Percentiles rank a stretch among this genome's conserved stretches.
These are phyloP conservation scores for Mariannaea elegans DNA, from an alignment of 2,329 filamentous ascomycete genomes.

Conservation along the genomic window DNA sequence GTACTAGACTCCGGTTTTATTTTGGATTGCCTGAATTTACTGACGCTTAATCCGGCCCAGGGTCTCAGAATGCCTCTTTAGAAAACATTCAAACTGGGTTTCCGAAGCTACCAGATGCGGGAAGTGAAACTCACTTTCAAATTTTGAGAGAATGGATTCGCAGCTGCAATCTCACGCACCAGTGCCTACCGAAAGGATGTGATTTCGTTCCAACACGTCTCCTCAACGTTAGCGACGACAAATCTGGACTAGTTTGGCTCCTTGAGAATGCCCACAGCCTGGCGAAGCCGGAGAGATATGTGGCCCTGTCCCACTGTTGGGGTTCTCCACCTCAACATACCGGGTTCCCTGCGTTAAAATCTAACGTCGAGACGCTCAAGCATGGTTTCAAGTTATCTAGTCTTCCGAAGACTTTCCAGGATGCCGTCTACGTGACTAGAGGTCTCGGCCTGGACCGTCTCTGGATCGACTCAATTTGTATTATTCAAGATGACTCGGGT, in stretches of 20 bases:
- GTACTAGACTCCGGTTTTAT: neutral
- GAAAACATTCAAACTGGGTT: slow-evolving; percentile 27
- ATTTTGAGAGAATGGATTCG: slow-evolving; percentile 28
- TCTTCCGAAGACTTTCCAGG: slow-evolving; percentile 25
- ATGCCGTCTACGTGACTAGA: slow-evolving; percentile 15
- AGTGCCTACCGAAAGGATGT: neutral
- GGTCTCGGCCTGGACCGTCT: slow-evolving; percentile 16
- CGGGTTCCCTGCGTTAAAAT: neutral
- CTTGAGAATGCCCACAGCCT: neutral
- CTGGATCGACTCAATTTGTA: slow-evolving; percentile 31
- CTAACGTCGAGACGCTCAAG: neutral
- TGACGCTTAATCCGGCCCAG: neutral
- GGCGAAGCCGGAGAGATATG: slow-evolving; percentile 1
- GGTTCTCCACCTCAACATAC: slow-evolving; percentile 12
- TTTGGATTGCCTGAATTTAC: neutral
- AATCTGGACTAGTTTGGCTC: slow-evolving; percentile 9
- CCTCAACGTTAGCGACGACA: slow-evolving; percentile 25
- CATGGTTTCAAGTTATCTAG: neutral
- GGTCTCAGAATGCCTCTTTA: neutral
- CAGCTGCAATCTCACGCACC: slow-evolving; percentile 21
- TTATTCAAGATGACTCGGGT: slow-evolving; percentile 22
- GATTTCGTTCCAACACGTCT: slow-evolving; percentile 32
- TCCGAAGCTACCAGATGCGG: slow-evolving; percentile 12
- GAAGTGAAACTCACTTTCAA: slow-evolving; percentile 18
- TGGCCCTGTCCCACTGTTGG: slow-evolving; percentile 40